Conservation (phyloP, 768 basidiomycete genomes). For the Hygrophorus russula region DNA sequence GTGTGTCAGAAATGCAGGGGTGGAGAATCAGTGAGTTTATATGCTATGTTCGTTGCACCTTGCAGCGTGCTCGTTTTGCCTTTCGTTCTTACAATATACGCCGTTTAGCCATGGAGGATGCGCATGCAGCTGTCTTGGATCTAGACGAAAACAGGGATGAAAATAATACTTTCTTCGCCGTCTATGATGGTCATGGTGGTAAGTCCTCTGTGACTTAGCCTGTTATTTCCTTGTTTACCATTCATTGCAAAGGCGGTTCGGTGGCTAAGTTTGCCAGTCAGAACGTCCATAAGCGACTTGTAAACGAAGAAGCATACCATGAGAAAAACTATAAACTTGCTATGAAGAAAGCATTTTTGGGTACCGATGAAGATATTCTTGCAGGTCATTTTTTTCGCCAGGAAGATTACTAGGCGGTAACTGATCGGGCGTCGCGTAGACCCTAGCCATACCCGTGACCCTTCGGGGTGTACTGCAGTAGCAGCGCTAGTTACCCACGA, state of each 20-base stretch:
- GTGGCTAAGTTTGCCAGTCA: conserved; percentile 80
- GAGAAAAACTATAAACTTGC: conserved; percentile 62
- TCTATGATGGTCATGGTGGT: conserved; percentile 99
- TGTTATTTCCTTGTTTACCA: conserved; percentile 5
- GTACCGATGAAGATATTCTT: conserved; percentile 89
- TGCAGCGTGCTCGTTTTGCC: background rate
- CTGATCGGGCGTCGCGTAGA: conserved; percentile 32
- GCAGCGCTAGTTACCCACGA: conserved; percentile 75
- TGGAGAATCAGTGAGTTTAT: conserved; percentile 88
- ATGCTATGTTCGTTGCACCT: conserved; percentile 1
- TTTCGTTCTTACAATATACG: background rate
- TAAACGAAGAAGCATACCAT: conserved; percentile 41
- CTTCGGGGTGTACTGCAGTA: conserved; percentile 95
- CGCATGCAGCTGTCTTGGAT: conserved; percentile 68
- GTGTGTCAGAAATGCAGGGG: conserved; percentile 95
- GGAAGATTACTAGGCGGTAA: conserved; percentile 4
- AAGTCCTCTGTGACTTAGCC: conserved; percentile 13
- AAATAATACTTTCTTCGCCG: conserved; percentile 81
- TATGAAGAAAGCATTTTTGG: conserved; percentile 82
- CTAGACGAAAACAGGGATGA: conserved; percentile 41
- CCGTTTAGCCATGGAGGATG: conserved; percentile 88
- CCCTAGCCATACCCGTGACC: conserved; percentile 78
- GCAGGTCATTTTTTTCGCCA: conserved; percentile 41
- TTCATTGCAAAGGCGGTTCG: conserved; percentile 44
- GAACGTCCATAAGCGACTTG: conserved; percentile 68